phyloP scores from a whole-genome alignment of 202 grass and related monocot species.

The Digitaria exilis region DNA sequence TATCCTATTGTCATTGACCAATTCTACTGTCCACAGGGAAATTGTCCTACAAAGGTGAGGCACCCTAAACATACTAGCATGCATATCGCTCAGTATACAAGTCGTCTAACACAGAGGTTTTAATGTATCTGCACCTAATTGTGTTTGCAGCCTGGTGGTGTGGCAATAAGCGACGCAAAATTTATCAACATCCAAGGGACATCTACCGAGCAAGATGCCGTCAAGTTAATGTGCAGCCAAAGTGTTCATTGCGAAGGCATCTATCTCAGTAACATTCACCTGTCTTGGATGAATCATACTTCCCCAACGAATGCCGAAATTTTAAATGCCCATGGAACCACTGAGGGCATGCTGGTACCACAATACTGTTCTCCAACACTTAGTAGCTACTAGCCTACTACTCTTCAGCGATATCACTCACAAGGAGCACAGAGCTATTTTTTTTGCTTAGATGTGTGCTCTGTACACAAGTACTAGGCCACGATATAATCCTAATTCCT shows the following conservation, averaged over 20 bases:
- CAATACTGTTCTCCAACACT: not conserved
- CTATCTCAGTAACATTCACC: constrained; percentile 45
- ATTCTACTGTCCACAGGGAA: constrained; percentile 45
- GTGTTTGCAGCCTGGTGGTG: constrained; percentile 43
- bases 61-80: not conserved
- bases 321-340: constrained; percentile 51
- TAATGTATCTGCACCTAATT: constrained; percentile 8
- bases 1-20: constrained; percentile 68
- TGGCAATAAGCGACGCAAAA: constrained; percentile 52
- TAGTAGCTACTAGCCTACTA: not conserved
- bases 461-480: not conserved
- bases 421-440: not conserved
- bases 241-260: constrained; percentile 42
- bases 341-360: constrained; percentile 43
- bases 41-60: constrained; percentile 36
- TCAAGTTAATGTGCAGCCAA: constrained; percentile 53
- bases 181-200: constrained; percentile 58
- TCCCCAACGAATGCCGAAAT: not conserved
- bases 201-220: constrained; percentile 38
- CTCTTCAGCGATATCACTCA: not conserved
- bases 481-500: not conserved
- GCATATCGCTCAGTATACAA: not conserved
- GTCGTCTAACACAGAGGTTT: not conserved
- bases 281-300: constrained; percentile 29
- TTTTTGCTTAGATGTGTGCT: not conserved